phyloP scores from a whole-genome alignment of 2,329 filamentous ascomycete species.

The Coniochaeta sp. region DNA sequence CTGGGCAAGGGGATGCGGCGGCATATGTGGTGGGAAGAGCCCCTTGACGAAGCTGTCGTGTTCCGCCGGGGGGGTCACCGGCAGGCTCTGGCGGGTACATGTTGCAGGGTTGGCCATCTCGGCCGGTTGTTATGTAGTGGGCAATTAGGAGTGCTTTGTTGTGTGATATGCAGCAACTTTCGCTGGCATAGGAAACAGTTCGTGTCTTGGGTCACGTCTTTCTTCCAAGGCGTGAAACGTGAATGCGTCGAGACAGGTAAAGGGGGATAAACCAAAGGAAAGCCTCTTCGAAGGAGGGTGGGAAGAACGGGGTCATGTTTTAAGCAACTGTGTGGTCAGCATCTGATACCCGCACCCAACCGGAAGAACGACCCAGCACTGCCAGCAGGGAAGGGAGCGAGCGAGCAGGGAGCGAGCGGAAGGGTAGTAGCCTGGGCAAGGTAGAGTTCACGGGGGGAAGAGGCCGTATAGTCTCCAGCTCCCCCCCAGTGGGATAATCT shows the following conservation, averaged over 20 bases:
- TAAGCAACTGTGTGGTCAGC: background rate
- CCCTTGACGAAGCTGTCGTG: conserved; percentile 23
- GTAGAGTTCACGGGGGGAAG: background rate
- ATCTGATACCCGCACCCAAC: background rate
- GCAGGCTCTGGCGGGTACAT: conserved; percentile 22
- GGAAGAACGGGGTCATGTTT: background rate
- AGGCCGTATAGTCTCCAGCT: background rate
- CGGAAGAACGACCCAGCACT: background rate
- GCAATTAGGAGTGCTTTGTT: background rate
- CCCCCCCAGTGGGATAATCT: background rate
- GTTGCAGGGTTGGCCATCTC: conserved; percentile 19
- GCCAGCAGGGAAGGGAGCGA: background rate
- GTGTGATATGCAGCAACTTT: background rate
- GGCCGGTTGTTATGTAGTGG: background rate
- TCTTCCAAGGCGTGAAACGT: background rate
- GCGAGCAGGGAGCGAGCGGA: background rate
- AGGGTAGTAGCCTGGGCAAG: too few species aligned
- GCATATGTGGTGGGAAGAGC: conserved; percentile 7
- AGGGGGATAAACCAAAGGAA: background rate
- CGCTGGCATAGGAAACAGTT: background rate
- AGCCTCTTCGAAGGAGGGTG: background rate
- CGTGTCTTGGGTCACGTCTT: background rate
- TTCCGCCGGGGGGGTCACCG: conserved; percentile 32
- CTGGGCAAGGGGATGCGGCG: conserved; percentile 4
- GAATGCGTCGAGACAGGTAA: background rate